Evolutionary conservation across 2,329 filamentous ascomycete species (phyloP), one percentile per base, ranked within the genome.

Genomic region (Stagonosporopsis rhizophila): DNA sequence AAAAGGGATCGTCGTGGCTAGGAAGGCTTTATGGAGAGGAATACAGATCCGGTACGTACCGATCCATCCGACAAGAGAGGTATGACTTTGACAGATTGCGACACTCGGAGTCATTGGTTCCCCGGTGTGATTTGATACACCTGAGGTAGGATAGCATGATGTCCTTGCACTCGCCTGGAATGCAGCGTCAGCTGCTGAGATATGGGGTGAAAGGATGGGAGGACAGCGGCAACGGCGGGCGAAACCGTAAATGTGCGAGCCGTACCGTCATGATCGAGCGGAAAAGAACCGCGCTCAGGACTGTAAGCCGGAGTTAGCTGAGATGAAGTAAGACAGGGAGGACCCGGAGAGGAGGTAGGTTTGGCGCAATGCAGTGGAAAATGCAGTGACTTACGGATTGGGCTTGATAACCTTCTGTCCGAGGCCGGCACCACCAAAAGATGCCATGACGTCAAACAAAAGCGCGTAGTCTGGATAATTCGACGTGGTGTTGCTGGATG

Each of bases 231-330:
- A 40, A 30, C 15, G 17, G 38, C 32, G 17, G 34, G 34, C 14
- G 35, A 20, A 9, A 41, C 35, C 15, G n/a, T 70, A 89, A 89
- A 91, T 54, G 38, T 32, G 45, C 52, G 45, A 34, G 50, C 56
- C 71, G 45, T 79, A 88, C 86, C 92, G 76, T 96, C 92, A 70
- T 97, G 93, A 77, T 98, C 94, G 52, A 98, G 86, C n/a, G 94
- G 94, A 72, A 98, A 98, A 69, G 91, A 96, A 52, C 94, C 94
- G 68, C 93, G 88, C 75, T 97, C 90, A 5, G 94, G 94, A 54
- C 91, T 95, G 65, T 27, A 41, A 54, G 42, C 20, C 6, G 20
- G 19, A 38, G 23, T 71, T 44, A 68, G 62, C 46, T 27, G 15
- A 39, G 37, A 22, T 22, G 19, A 42, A 48, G 23, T 32, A 38